Conservation (phyloP, 257 asterid species). For the Solanum lycopersicoides region DNA sequence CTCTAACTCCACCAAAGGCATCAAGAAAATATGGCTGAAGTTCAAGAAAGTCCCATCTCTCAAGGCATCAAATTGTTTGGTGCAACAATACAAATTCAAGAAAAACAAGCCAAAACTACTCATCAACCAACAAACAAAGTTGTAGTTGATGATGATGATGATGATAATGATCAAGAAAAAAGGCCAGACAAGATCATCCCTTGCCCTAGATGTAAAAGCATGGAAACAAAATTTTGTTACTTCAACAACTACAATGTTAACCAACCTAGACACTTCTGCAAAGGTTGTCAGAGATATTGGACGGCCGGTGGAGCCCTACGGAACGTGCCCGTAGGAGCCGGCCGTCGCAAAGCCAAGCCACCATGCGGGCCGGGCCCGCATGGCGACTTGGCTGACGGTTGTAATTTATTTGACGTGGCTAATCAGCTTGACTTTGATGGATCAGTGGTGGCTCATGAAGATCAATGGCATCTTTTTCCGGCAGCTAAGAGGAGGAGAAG, state of each 20-base stretch:
- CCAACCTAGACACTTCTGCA: conserved; percentile 83
- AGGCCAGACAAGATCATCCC: conserved; percentile 76
- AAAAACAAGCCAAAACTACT: not conserved
- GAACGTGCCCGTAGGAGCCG: conserved; percentile 82
- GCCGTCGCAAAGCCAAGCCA: conserved; percentile 70
- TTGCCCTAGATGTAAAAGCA: conserved; percentile 81
- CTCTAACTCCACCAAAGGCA: not conserved
- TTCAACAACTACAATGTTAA: conserved; percentile 82
- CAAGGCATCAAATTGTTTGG: conserved; percentile 71
- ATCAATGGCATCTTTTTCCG: conserved; percentile 21
- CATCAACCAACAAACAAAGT: conserved; percentile 9
- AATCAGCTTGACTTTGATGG: conserved; percentile 35
- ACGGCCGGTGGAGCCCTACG: conserved; percentile 87
- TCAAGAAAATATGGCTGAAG: conserved; percentile 32
- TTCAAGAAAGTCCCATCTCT: conserved; percentile 23
- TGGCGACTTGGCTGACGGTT: conserved; percentile 21
- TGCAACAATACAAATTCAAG: conserved; percentile 38
- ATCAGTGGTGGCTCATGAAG: conserved; percentile 23
- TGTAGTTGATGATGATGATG: not conserved
- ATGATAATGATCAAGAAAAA: conserved; percentile 17
- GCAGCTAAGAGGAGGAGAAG: conserved; percentile 58
- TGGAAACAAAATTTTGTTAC: conserved; percentile 83
- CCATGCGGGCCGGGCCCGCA: conserved; percentile 17
- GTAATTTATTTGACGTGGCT: conserved; percentile 33
- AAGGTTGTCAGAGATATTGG: conserved; percentile 85